These are phyloP conservation scores for Cryptosporidium parvum DNA, from an alignment of 169 alveolate genomes.

Conservation along the genomic window DNA sequence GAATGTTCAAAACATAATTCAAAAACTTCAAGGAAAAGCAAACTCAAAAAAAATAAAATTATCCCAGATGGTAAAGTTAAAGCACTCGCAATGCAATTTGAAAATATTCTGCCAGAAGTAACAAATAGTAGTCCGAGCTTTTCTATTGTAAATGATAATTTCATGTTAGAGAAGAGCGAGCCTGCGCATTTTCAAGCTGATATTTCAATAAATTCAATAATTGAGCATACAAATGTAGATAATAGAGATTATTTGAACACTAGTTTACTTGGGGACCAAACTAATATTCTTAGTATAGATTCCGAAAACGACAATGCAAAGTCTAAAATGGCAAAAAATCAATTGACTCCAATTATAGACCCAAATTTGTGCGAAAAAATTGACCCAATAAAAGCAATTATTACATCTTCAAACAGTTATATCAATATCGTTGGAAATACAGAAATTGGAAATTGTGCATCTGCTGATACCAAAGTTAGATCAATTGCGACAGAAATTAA, in stretches of 20 bases:
- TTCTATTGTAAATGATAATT: neutral
- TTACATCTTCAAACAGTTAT: neutral
- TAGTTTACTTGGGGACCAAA: neutral
- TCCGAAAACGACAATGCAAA: neutral
- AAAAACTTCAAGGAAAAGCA: neutral
- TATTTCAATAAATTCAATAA: neutral
- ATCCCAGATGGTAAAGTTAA: constrained; percentile 71
- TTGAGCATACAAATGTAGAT: neutral
- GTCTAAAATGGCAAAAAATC: neutral
- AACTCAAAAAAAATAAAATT: constrained; percentile 3
- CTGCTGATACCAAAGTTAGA: neutral
- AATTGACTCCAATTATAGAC: constrained; percentile 30
- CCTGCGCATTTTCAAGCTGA: neutral
- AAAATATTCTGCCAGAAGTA: constrained; percentile 22
- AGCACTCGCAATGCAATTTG: constrained; percentile 72
- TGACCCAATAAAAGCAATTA: constrained; percentile 58
- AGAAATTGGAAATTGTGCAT: neutral
- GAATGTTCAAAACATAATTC: constrained; percentile 27
- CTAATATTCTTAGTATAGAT: neutral
- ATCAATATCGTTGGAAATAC: neutral
- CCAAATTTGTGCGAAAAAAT: constrained; percentile 44
- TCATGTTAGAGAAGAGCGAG: neutral
- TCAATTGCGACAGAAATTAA: neutral
- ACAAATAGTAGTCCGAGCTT: neutral
- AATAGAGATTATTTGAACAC: neutral